These are phyloP conservation scores for Mollisiaceae sp. DNA, from an alignment of 2,329 filamentous ascomycete species.

Conservation along the genomic window DNA sequence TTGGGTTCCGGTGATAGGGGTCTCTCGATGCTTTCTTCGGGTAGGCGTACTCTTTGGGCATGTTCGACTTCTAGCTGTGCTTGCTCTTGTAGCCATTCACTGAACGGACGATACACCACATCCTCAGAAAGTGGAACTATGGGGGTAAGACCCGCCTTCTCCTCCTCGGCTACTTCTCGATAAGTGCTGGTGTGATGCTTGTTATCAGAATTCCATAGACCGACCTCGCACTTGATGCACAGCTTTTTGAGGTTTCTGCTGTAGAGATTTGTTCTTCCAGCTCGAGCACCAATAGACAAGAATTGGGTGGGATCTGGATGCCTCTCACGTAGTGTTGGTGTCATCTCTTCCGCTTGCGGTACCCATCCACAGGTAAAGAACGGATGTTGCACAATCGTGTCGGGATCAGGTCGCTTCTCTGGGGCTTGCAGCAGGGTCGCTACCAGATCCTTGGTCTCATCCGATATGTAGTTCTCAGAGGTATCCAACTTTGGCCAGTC, in stretches of 20 bases:
- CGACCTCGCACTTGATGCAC: slow-evolving; percentile 63
- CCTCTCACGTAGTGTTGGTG: slow-evolving; percentile 59
- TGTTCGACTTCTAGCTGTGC: slow-evolving; percentile 20
- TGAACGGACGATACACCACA: slow-evolving; percentile 68
- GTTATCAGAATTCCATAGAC: slow-evolving; percentile 56
- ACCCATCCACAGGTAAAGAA: slow-evolving; percentile 82
- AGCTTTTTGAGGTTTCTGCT: slow-evolving; percentile 60
- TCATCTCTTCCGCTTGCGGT: slow-evolving; percentile 65
- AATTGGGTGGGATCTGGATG: slow-evolving; percentile 64
- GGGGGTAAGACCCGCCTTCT: slow-evolving; percentile 68
- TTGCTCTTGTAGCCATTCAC: slow-evolving; percentile 63
- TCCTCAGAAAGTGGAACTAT: slow-evolving; percentile 65
- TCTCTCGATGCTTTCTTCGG: slow-evolving; percentile 27
- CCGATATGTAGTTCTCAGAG: slow-evolving; percentile 71
- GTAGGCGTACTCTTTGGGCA: slow-evolving; percentile 20
- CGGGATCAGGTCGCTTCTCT: slow-evolving; percentile 74
- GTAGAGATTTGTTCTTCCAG: slow-evolving; percentile 46
- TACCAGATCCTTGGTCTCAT: slow-evolving; percentile 79
- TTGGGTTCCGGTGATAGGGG: slow-evolving; percentile 22
- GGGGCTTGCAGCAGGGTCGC: slow-evolving; percentile 77
- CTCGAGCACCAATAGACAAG: slow-evolving; percentile 50
- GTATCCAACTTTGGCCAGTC: slow-evolving; percentile 75
- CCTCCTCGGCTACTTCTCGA: slow-evolving; percentile 71
- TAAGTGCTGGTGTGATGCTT: slow-evolving; percentile 57
- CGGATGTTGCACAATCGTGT: slow-evolving; percentile 77